Evolutionary conservation across 2,329 filamentous ascomycete species (phyloP), one percentile per base, ranked within the genome.

Genomic region (Verticillium dahliae): DNA sequence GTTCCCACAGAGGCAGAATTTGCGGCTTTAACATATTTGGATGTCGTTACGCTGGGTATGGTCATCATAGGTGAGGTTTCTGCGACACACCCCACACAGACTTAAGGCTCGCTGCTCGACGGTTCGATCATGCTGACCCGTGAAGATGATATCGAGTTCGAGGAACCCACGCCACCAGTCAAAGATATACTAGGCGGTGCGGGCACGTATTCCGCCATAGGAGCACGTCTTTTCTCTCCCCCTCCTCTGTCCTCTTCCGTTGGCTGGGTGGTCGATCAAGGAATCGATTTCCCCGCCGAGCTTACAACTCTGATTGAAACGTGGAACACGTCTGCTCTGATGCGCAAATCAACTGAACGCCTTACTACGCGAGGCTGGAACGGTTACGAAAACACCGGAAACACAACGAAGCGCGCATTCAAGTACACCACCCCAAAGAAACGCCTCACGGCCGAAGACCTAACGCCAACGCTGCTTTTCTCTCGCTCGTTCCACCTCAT

Each of bases 351-450:
- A 60, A 78, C 80, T 1, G 74, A 81, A 6, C 86, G 91, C 31
- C 80, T 91, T 58, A 98, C 94, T 2, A 99, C 95, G 0, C 86
- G 92, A 56, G 93, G 90, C 56, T 97, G 92, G 91, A 98, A 98
- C 73, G 90, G 90, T 58, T 98, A 98, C 72, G 86, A 88, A 41
- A 82, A 85, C 37, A 81, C 85, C 59, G 85, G 86, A 62, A 85
- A 90, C 72, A 59, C 58, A 7, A 54, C 33, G 15, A 83, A 87
- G 66, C 80, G 83, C 75, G 88, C 88, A 7, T 99, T 99, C 80
- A 88, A 86, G 72, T 99, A 98, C 73, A 81, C 87, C 59, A 97
- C 93, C 0, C 89, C 91, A 1, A 98, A 97, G 76, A 81, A 90
- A 65, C 89, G 92, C 6, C 80, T 99, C 15, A 89, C 90, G 4